phyloP scores from a whole-genome alignment of 345 rosid genomes.

The Eucalyptus camaldulensis region DNA sequence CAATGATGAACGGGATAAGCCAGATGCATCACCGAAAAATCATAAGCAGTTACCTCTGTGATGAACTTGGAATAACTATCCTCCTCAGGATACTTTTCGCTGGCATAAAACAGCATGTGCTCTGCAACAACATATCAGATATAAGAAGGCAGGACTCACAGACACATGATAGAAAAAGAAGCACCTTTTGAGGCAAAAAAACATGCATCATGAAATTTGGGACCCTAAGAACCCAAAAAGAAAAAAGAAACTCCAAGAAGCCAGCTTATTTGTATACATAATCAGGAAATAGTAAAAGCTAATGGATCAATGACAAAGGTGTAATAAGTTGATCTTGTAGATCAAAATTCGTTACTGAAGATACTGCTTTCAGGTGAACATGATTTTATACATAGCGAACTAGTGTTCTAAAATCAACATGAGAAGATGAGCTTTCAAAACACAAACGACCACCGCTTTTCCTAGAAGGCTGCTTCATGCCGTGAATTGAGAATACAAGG shows the following conservation, averaged over 20 bases:
- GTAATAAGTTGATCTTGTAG: background rate
- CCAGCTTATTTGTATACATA: background rate
- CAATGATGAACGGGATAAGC: background rate
- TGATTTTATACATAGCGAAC: background rate
- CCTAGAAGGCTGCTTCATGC: background rate
- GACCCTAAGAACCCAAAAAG: background rate
- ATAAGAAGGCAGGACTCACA: background rate
- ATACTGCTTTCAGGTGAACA: background rate
- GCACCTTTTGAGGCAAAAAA: background rate
- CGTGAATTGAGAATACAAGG: background rate
- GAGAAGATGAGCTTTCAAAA: background rate
- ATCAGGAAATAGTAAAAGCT: background rate
- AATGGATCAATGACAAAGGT: background rate
- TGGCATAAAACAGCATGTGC: conserved; percentile 94
- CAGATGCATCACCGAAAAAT: background rate
- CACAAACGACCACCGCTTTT: background rate
- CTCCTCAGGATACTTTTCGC: conserved; percentile 82
- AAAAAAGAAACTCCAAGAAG: background rate
- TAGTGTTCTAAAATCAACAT: background rate
- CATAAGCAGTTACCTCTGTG: conserved; percentile 33
- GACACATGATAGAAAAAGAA: background rate
- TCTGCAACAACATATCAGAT: conserved; percentile 25
- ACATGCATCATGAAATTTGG: background rate
- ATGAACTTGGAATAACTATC: conserved; percentile 83
- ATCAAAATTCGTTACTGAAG: background rate